Conservation (phyloP, 1,284 basidiomycete species). For the Entoloma clypeatum region DNA sequence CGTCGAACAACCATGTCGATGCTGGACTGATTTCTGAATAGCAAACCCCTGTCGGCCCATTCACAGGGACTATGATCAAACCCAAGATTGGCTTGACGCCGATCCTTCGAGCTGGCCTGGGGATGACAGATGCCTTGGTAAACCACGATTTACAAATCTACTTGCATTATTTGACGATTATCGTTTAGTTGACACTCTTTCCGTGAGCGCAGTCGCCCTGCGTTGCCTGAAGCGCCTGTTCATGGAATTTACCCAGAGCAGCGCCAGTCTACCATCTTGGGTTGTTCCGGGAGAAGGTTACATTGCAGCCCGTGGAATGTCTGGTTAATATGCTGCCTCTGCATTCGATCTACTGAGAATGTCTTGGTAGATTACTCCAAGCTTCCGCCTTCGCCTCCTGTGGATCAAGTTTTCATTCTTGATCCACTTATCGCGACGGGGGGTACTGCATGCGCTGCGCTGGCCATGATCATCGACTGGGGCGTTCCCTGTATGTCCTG, state of each 20-base stretch:
- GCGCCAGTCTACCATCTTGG: constrained; percentile 91
- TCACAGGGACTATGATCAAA: constrained; percentile 64
- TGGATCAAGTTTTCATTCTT: constrained; percentile 82
- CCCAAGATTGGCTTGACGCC: constrained; percentile 84
- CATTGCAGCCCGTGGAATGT: constrained; percentile 93
- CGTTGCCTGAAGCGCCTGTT: background rate
- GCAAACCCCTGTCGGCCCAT: constrained; percentile 65
- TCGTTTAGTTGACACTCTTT: constrained; percentile 19
- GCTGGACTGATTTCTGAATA: constrained; percentile 23
- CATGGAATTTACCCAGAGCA: constrained; percentile 33
- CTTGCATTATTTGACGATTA: background rate
- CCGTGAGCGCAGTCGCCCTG: constrained; percentile 16
- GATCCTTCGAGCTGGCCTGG: constrained; percentile 88
- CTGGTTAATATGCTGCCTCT: constrained; percentile 22
- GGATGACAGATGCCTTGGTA: constrained; percentile 86
- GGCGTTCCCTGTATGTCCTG: constrained; percentile 60
- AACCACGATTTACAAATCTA: constrained; percentile 8
- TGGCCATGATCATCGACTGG: constrained; percentile 85
- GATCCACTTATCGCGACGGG: constrained; percentile 94
- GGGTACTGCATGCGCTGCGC: constrained; percentile 85
- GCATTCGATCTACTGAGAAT: constrained; percentile 8
- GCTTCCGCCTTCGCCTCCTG: constrained; percentile 72
- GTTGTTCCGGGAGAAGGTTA: constrained; percentile 86
- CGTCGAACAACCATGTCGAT: background rate
- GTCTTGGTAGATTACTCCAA: constrained; percentile 79